Evolutionary conservation across 176 grass and related monocot genomes (phyloP), one percentile per base, ranked within the genome.

Genomic region (Carex kokanica): DNA sequence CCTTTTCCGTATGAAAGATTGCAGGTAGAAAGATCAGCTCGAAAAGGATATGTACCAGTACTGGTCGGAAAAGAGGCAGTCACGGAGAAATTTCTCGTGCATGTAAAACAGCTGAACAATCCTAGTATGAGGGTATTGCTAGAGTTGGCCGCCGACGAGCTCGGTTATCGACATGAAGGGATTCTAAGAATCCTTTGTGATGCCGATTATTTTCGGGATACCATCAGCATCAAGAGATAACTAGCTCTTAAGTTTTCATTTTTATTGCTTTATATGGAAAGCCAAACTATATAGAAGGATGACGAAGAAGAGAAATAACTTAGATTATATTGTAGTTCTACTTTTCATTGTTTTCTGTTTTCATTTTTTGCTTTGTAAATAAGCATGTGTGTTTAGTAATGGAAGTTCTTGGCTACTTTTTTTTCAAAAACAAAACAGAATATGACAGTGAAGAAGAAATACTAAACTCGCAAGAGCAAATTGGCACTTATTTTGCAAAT

Each of bases 101-200:
- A 81, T 16, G 87, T 88, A 51, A 84, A 86, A 65, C 64, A 88
- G 43, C 53, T 91, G 58, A 77, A 53, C 18, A 83, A 84, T 78
- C 90, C 84, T 20, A 80, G 84, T 78, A 69, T 91, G 23, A n/a
- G 75, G 27, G 16, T 80, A 62, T n/a, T 91, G 74, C 80, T 88
- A 12, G 90, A 91, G 80, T 49, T 84, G 49, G 87, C 90, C 16
- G 90, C 90, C 15, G 87, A 88, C 23, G 90, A 91, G 84, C 65
- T 86, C 10, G 90, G 90, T 54, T 88, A 91, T 58, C 64, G 51
- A 65, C 71, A 84, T n/a, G 58, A 86, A 80, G 87, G 90, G 7
- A 74, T 88, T 72, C 65, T 88, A 20, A 69, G 74, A 41, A 88
- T 91, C 79, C 84, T 78, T 47, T 88, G 87, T 70, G 75, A 88